Evolutionary conservation across 2,329 filamentous ascomycete genomes (phyloP), one percentile per base, ranked within the genome.

Genomic region (Hypoxylon sp.): DNA sequence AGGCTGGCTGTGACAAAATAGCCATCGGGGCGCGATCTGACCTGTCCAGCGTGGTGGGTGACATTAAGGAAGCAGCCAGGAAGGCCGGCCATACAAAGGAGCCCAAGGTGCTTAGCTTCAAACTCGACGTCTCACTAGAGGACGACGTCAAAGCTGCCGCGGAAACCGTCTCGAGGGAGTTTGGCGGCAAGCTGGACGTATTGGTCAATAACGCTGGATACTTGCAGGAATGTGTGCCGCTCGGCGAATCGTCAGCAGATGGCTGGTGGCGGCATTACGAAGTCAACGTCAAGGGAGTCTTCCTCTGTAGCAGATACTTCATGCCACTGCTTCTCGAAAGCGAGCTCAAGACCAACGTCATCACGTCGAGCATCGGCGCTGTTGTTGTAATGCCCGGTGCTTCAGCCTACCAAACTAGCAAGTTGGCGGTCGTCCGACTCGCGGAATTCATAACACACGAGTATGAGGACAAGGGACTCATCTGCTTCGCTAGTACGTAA

Each of bases 21-120:
- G 80, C 79, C 41, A 74, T 88, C 13, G 80, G 75, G 11, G 85
- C 85, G 2, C 82, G 86, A 7, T 83, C 81, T 3, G 69, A 75
- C n/a, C 76, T 87, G 4, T 73, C 75, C 15, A 71, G 71, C 2
- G 71, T 85, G 1, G 69, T 68, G 69, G 64, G 68, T 0, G 76
- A 74, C n/a, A 79, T 82, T 8, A 76, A 76, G 11, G 70, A 73
- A 44, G 77, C 76, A 2, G 76, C 76, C 0, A 68, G 62, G 4
- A 65, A 66, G 1, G 73, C 73, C 1, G 71, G 72, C 13, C 68
- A 57, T n/a, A 65, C 64, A 49, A 56, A 56, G 4, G 68, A 68
- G 26, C 75, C 75, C 2, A 68, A 73, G 34, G 70, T 78, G 10
- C 56, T 78, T 19, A 60, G 72, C 13, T 43, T 79, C 3, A 61